phyloP scores from a whole-genome alignment of 73 alveolate genomes.

The Paramecium biaurelia region DNA sequence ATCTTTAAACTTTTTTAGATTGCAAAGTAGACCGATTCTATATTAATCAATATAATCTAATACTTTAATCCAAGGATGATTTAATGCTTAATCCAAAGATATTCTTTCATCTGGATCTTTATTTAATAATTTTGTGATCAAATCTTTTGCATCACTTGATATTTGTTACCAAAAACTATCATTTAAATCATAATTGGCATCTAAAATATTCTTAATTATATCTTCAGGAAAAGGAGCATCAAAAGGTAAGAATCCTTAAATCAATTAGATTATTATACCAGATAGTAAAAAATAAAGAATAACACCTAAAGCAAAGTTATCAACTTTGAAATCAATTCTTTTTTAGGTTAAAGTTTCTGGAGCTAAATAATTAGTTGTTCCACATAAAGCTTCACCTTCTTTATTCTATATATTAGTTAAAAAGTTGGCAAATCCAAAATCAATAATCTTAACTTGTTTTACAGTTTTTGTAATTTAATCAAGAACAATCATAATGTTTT shows the following conservation, averaged over 20 bases:
- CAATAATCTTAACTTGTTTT: conserved; percentile 69
- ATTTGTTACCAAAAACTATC: conserved; percentile 49
- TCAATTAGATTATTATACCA: not conserved
- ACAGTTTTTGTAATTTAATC: conserved; percentile 68
- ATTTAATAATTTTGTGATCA: conserved; percentile 5
- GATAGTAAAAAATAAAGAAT: conserved; percentile 44
- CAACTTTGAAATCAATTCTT: conserved; percentile 72
- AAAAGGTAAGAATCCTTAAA: not conserved
- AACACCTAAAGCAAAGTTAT: conserved; percentile 48
- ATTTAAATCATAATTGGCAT: not conserved
- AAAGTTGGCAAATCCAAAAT: conserved; percentile 76
- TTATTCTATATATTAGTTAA: conserved; percentile 49
- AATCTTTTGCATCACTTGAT: conserved; percentile 55
- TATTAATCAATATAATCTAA: not conserved
- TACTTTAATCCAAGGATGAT: conserved; percentile 62
- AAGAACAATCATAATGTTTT: conserved; percentile 74
- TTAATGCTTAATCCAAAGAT: conserved; percentile 47
- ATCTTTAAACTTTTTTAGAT: not conserved
- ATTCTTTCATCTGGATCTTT: conserved; percentile 56
- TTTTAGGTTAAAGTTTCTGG: conserved; percentile 82
- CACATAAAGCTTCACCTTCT: conserved; percentile 80
- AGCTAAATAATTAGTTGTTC: conserved; percentile 91
- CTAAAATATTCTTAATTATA: not conserved
- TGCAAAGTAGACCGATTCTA: not conserved
- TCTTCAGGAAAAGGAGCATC: conserved; percentile 35